Base-by-base conservation (phyloP, 495 filamentous ascomycete species). In the Glonium stellatum region DNA sequence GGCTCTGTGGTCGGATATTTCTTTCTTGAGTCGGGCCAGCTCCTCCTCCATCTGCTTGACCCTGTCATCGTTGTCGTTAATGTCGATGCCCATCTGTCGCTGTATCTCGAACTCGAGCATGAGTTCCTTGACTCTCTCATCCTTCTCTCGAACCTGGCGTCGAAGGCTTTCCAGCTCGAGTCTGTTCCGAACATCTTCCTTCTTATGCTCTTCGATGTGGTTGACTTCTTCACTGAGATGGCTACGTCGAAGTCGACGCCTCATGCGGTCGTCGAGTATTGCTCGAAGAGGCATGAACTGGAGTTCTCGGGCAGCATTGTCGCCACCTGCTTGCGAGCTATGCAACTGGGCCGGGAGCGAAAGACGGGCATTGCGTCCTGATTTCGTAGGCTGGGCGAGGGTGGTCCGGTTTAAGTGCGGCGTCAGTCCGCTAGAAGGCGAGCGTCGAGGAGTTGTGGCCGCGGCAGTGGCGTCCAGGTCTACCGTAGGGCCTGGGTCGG, bases 151-250 rank as follows among this genome's bases (percentile, higher is more conserved):
- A 15, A 73, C 48, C 50, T 72, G 58, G n/a, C 53, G 57, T 13
- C 54, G 62, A 50, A 69, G 54, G 35, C 65, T 46, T 15, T 56
- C 37, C 36, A 68, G 23, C 52, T 68, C 66, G 11, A 63, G 46
- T 19, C 52, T 25, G 12, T 31, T 44, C 54, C 60, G 57, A 22
- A 27, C 35, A 49, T 71, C 67, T 31, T 63, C 57, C 48, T 57
- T 63, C 44, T 63, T 58, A 55, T 71, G 63, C 21, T 65, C 47
- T 22, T 69, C 70, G 44, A 89, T 83, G 19, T 70, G 72, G 70
- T 87, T 90, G 60, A 88, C 80, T 69, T 91, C 87, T 67, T 90
- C 83, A 63, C 86, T 89, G 37, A 93, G 71, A 27, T 87, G 83
- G 60, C 84, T 84, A 21, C 88, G 82, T 13, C 82, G 78, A 23